These are phyloP conservation scores for Aspergillus ochraceoroseus DNA, from an alignment of 2,329 filamentous ascomycete species.

Conservation along the genomic window DNA sequence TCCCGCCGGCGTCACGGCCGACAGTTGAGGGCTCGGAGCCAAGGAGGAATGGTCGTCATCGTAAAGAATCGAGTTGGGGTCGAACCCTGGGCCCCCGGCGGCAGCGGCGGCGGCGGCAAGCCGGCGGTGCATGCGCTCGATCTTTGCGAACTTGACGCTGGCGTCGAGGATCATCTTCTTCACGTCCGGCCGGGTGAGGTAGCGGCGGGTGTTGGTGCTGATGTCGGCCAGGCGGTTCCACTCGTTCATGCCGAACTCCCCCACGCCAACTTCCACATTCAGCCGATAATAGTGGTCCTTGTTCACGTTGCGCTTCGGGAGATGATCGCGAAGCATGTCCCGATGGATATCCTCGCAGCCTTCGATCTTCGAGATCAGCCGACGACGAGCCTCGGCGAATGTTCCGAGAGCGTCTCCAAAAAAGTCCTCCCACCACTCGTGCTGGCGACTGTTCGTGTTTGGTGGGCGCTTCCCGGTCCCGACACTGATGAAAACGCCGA, in stretches of 20 bases:
- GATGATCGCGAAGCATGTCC: slow-evolving; percentile 73
- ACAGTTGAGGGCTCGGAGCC: slow-evolving; percentile 11
- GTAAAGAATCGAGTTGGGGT: slow-evolving; percentile 26
- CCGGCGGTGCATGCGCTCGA: slow-evolving; percentile 68
- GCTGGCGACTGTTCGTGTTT: slow-evolving; percentile 61
- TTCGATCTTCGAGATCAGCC: slow-evolving; percentile 87
- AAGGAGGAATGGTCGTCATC: slow-evolving; percentile 26
- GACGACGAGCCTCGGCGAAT: slow-evolving; percentile 81
- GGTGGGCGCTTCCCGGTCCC: slow-evolving; percentile 84
- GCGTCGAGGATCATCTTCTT: slow-evolving; percentile 72
- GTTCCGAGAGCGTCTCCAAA: slow-evolving; percentile 66
- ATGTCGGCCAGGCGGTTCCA: slow-evolving; percentile 94
- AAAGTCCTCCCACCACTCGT: slow-evolving; percentile 92
- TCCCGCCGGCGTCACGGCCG: slow-evolving; percentile 5
- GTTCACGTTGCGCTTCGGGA: slow-evolving; percentile 72
- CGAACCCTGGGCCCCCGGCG: slow-evolving; percentile 20
- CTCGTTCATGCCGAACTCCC: slow-evolving; percentile 98
- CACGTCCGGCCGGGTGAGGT: slow-evolving; percentile 67
- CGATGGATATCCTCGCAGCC: slow-evolving; percentile 88
- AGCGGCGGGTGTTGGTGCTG: slow-evolving; percentile 82
- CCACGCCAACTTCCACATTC: slow-evolving; percentile 95
- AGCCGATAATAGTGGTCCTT: slow-evolving; percentile 88
- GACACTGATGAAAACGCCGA: slow-evolving; percentile 87
- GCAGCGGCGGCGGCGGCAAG: slow-evolving; percentile 51
- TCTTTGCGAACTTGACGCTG: slow-evolving; percentile 75